Percentiles rank a stretch among this genome's conserved stretches.
phyloP scores from a whole-genome alignment of 1,284 basidiomycete species.

The Vanrija humicola region DNA sequence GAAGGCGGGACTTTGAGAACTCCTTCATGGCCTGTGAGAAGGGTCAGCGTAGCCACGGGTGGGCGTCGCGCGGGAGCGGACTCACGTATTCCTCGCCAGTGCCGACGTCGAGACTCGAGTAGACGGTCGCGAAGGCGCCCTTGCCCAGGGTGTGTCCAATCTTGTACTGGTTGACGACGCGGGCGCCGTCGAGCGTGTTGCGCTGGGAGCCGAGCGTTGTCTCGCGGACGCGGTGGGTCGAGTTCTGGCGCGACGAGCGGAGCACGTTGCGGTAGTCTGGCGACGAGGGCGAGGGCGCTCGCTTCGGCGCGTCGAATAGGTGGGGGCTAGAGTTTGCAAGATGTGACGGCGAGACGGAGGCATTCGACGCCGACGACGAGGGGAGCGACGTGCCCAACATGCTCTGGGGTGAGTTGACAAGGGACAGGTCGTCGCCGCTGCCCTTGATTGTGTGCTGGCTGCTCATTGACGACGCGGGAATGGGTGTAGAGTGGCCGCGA shows the following conservation, averaged over 20 bases:
- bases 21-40: conserved; percentile 48
- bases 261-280: conserved; percentile 15
- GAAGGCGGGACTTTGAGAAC: conserved; percentile 48
- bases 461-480: conserved; percentile 8
- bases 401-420: background rate
- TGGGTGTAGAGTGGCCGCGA: conserved; percentile 4
- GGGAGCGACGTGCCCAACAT: background rate
- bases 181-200: conserved; percentile 37
- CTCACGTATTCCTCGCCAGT: conserved; percentile 48
- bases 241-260: conserved; percentile 25
- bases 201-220: conserved; percentile 42
- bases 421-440: no score
- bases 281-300: conserved; percentile 5
- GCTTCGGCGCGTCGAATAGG: background rate
- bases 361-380: conserved; percentile 4
- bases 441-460: conserved; percentile 5
- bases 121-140: conserved; percentile 48
- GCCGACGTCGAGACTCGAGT: conserved; percentile 45
- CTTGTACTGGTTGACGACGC: conserved; percentile 49
- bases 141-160: conserved; percentile 46
- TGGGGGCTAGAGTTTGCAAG: conserved; percentile 3
- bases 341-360: conserved; percentile 1
- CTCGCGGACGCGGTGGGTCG: conserved; percentile 44
- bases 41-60: background rate
- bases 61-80: background rate